Conservation (phyloP, 352 stramenopile species). For the Pythium phragmiticola region DNA sequence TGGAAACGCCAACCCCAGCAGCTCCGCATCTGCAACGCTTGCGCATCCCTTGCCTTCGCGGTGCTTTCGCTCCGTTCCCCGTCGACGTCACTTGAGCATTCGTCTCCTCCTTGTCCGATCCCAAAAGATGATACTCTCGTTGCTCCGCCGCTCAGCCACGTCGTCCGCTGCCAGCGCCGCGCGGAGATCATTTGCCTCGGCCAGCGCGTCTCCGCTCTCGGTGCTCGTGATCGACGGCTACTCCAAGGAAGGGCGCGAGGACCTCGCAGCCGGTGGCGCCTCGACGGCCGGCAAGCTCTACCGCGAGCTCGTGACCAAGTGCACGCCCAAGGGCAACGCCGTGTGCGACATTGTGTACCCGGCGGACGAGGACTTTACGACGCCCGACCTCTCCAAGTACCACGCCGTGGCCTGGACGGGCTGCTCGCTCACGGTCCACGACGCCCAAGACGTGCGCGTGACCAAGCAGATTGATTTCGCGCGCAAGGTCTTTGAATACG, state of each 20-base stretch:
- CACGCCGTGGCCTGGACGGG: constrained; percentile 78
- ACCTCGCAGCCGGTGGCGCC: constrained; percentile 64
- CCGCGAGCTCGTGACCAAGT: constrained; percentile 57
- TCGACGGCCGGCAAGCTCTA: constrained; percentile 75
- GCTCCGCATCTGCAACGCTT: not conserved
- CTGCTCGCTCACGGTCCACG: constrained; percentile 72
- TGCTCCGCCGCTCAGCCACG: constrained; percentile 6
- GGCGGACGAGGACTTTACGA: constrained; percentile 61
- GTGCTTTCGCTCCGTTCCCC: not conserved
- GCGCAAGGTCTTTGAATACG: constrained; percentile 61
- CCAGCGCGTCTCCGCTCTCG: constrained; percentile 36
- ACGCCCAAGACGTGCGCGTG: constrained; percentile 54
- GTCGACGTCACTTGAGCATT: constrained; percentile 4
- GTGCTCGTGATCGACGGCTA: constrained; percentile 82
- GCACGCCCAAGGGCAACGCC: constrained; percentile 46
- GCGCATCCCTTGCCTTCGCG: not conserved
- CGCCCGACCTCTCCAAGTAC: constrained; percentile 64
- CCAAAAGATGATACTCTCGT: constrained; percentile 10
- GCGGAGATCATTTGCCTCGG: constrained; percentile 13
- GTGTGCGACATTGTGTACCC: constrained; percentile 66
- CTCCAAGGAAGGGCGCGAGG: constrained; percentile 58
- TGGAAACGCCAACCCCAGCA: constrained; percentile 4
- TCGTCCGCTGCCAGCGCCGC: not conserved
- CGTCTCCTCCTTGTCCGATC: not conserved
- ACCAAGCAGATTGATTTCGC: constrained; percentile 74